These are phyloP conservation scores for Jatropha curcas DNA, from an alignment of 345 rosid genomes.

Conservation along the genomic window DNA sequence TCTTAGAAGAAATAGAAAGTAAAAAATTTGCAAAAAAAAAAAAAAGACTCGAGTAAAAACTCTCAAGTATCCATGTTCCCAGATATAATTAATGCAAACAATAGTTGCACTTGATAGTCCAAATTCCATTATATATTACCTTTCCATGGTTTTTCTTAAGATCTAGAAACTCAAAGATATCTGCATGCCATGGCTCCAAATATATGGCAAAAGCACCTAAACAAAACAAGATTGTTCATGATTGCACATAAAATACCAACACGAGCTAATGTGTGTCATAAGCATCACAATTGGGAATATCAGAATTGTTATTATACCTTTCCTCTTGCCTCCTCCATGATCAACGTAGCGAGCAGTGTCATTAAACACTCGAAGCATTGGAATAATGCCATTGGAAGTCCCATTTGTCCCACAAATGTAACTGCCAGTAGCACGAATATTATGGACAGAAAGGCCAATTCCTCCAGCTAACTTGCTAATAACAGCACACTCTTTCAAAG, in stretches of 20 bases:
- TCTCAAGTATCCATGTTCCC: neutral
- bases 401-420: slow-evolving; percentile 69
- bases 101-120: neutral
- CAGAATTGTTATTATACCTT: slow-evolving; percentile 40
- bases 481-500: slow-evolving; percentile 87
- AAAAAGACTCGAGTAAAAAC: neutral
- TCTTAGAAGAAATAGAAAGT: neutral
- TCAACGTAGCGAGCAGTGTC: slow-evolving; percentile 79
- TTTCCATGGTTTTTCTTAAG: slow-evolving; percentile 80
- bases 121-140: slow-evolving; percentile 31
- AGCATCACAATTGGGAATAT: neutral
- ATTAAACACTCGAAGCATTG: slow-evolving; percentile 73
- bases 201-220: slow-evolving; percentile 81
- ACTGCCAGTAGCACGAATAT: slow-evolving; percentile 68
- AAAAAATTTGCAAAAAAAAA: neutral
- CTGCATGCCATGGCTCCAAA: slow-evolving; percentile 89
- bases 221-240: neutral
- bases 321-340: slow-evolving; percentile 83
- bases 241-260: neutral
- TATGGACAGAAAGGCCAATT: slow-evolving; percentile 81
- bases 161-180: slow-evolving; percentile 62
- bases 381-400: slow-evolving; percentile 72
- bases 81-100: neutral
- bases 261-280: too few relatives aligned
- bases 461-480: slow-evolving; percentile 91